These are phyloP conservation scores for Cephaloascus albidus DNA, from an alignment of 805 yeast species.

Conservation along the genomic window DNA sequence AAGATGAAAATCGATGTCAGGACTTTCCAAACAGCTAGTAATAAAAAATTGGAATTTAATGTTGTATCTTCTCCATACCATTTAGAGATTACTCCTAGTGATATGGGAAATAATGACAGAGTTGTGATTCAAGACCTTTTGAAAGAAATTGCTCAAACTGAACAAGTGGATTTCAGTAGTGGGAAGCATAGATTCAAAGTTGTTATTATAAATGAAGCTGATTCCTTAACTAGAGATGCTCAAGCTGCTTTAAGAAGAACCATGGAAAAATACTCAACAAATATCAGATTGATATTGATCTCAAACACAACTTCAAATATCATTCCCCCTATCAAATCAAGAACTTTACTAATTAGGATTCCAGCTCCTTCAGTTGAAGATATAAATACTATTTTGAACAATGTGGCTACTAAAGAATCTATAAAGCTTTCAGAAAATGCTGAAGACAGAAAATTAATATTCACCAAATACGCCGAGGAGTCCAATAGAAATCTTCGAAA, in stretches of 20 bases:
- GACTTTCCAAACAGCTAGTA: slow-evolving; percentile 64
- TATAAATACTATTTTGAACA: slow-evolving; percentile 41
- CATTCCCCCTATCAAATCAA: slow-evolving; percentile 88
- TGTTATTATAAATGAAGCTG: slow-evolving; percentile 88
- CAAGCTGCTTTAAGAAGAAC: slow-evolving; percentile 94
- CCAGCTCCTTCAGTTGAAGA: slow-evolving; percentile 70
- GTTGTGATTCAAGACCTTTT: slow-evolving; percentile 89
- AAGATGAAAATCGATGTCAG: slow-evolving; percentile 86
- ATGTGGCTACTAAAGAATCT: slow-evolving; percentile 50
- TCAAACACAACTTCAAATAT: slow-evolving; percentile 89
- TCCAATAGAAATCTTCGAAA: slow-evolving; percentile 70
- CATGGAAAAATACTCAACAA: slow-evolving; percentile 89
- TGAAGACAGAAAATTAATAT: slow-evolving; percentile 23
- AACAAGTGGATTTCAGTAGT: slow-evolving; percentile 75
- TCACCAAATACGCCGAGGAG: slow-evolving; percentile 41
- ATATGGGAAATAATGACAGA: slow-evolving; percentile 92
- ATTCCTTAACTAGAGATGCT: slow-evolving; percentile 82
- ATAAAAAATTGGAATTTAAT: slow-evolving; percentile 79
- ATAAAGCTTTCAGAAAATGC: slow-evolving; percentile 30
- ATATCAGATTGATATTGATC: slow-evolving; percentile 73
- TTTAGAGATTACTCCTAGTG: slow-evolving; percentile 92
- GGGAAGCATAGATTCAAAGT: slow-evolving; percentile 55
- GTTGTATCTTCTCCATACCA: slow-evolving; percentile 90
- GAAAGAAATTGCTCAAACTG: slow-evolving; percentile 92
- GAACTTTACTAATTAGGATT: slow-evolving; percentile 81